Conservation (phyloP, 805 yeast genomes). For the Kluyveromyces siamensis region DNA sequence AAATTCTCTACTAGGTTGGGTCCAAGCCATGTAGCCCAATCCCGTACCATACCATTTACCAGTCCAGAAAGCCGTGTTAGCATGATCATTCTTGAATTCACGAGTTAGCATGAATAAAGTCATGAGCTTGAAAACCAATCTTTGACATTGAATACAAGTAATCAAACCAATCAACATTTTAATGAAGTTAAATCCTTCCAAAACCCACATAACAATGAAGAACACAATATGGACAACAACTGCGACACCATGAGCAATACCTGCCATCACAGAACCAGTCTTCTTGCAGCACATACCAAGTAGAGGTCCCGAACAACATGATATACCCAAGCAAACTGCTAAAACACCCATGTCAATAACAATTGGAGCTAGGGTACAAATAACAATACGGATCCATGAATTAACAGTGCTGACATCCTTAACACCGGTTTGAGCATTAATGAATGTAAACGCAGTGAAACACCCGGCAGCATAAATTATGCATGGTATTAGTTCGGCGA, state of each 20-base stretch:
- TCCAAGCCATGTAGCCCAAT: constrained; percentile 85
- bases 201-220: constrained; percentile 94
- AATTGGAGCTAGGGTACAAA: constrained; percentile 86
- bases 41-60: constrained; percentile 98
- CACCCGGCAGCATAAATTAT: constrained; percentile 68
- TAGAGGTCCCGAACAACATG: constrained; percentile 97
- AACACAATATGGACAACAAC: constrained; percentile 79
- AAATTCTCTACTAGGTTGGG: constrained; percentile 95
- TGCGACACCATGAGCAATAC: constrained; percentile 90
- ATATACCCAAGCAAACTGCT: constrained; percentile 64
- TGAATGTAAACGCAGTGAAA: constrained; percentile 70
- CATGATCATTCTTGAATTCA: constrained; percentile 91
- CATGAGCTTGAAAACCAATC: constrained; percentile 77
- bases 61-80: constrained; percentile 99
- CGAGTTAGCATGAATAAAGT: constrained; percentile 75
- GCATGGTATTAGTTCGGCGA: constrained; percentile 67
- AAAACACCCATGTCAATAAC: constrained; percentile 82
- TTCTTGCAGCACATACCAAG: constrained; percentile 92
- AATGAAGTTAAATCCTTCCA: constrained; percentile 85
- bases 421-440: constrained; percentile 84
- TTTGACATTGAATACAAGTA: constrained; percentile 79
- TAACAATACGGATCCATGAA: constrained; percentile 60
- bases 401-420: constrained; percentile 45
- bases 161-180: constrained; percentile 81
- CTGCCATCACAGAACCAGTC: constrained; percentile 93